Percentiles rank a stretch among this genome's conserved stretches.
phyloP scores from a whole-genome alignment of 306 rosid species.

The Cucurbita pepo region DNA sequence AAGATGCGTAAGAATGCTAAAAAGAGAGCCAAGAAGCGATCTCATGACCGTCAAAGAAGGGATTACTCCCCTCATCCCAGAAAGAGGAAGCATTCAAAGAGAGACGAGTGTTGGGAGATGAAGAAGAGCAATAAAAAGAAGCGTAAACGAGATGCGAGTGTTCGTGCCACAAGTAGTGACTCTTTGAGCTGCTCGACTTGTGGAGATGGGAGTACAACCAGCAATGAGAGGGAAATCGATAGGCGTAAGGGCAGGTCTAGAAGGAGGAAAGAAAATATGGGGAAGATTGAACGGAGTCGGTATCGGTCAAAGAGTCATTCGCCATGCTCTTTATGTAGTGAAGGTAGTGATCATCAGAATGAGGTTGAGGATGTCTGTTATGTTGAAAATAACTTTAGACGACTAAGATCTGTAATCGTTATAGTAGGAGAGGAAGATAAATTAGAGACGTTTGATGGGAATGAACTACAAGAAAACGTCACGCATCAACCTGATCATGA shows the following conservation, averaged over 20 bases:
- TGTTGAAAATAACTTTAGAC: constrained; percentile 22
- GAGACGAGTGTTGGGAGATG: constrained; percentile 19
- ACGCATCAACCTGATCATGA: constrained; percentile 33
- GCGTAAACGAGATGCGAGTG: constrained; percentile 34
- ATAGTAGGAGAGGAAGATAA: constrained; percentile 25
- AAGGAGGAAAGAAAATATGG: constrained; percentile 22
- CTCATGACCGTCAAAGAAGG: too few relatives aligned
- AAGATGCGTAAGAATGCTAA: constrained; percentile 26
- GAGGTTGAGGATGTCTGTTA: constrained; percentile 19
- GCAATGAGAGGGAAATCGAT: constrained; percentile 24
- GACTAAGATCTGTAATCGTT: constrained; percentile 53
- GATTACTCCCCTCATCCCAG: not conserved
- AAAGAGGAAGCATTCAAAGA: constrained; percentile 47
- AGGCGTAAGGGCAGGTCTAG: constrained; percentile 24
- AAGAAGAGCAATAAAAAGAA: constrained; percentile 29
- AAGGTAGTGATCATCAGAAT: constrained; percentile 19
- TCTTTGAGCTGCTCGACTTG: constrained; percentile 40
- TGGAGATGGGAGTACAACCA: constrained; percentile 20
- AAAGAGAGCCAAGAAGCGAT: too few relatives aligned
- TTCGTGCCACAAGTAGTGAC: constrained; percentile 20
- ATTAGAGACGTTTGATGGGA: constrained; percentile 14
- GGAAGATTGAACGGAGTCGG: constrained; percentile 24
- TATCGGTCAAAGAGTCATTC: constrained; percentile 50
- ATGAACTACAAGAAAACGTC: constrained; percentile 45
- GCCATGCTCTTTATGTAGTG: constrained; percentile 14